Base-by-base conservation (phyloP, 2,329 filamentous ascomycete genomes). In the Sphaerulina vaccinii region DNA sequence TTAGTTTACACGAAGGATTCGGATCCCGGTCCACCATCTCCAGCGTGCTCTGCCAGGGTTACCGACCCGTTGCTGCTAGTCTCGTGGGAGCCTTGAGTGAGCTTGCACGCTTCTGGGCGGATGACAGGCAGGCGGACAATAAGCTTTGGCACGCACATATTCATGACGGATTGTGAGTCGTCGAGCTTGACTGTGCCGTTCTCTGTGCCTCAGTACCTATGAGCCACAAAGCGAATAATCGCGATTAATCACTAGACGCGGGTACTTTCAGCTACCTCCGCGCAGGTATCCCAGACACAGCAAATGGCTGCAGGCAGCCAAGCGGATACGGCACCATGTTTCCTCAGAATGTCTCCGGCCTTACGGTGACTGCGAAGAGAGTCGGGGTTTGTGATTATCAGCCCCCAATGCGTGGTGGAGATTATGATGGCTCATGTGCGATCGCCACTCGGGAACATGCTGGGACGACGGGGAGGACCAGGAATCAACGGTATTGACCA, bases 1-100 rank as follows among this genome's bases (percentile, higher is more conserved):
- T 57, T 59, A 52, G 57, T 56, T 56, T 48, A 32, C 18, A 53
- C 54, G 47, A 58, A 61, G 56, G 60, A 60, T 55, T 21, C 54
- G 46, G 49, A 53, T 50, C 56, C 58, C 57, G 39, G 55, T 48
- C 23, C 40, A 47, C 49, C 52, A 47, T 48, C 48, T 53, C 51
- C 41, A 55, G 54, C 51, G 43, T 52, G 48, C 49, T 29, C 22
- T 44, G 36, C 41, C 50, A 54, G 51, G 48, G 39, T 47, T 42
- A 46, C 51, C 47, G 43, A 38, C 29, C 43, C 43, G 43, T 38
- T 13, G 33, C 36, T 19, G 43, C 43, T 47, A 38, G 43, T 47
- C 43, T 47, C 43, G 43, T 37, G 50, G 44, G 55, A 42, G 50
- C 45, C 56, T 54, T 39, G 27, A 16, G 55, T 43, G 47, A 52